phyloP scores from a whole-genome alignment of 768 basidiomycete species.

The Fistulinella prunicolor region DNA sequence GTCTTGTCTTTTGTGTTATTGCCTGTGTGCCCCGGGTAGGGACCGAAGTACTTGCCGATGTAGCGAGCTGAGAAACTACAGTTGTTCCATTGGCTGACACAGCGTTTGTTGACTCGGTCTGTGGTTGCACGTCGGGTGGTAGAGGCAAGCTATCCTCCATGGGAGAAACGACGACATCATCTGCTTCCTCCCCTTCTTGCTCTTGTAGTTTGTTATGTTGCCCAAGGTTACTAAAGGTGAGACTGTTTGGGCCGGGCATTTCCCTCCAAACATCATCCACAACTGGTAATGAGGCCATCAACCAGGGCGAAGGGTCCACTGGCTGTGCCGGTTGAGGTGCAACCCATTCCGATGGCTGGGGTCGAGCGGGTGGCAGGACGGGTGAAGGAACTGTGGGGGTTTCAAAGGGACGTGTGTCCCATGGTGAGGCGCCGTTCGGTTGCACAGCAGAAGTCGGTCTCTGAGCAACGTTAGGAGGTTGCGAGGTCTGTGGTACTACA shows the following conservation, averaged over 20 bases:
- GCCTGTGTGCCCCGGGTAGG: slow-evolving; percentile 18
- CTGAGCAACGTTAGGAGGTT: slow-evolving; percentile 18
- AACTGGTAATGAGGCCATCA: slow-evolving; percentile 43
- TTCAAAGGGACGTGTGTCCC: slow-evolving; percentile 24
- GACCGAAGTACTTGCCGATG: slow-evolving; percentile 11
- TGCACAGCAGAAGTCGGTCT: slow-evolving; percentile 23
- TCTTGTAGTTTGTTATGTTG: slow-evolving; percentile 57
- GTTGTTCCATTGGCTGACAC: slow-evolving; percentile 1
- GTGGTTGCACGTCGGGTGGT: slow-evolving; percentile 13
- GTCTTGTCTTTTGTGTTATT: slow-evolving; percentile 23
- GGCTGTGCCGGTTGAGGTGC: slow-evolving; percentile 19
- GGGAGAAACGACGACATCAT: slow-evolving; percentile 17
- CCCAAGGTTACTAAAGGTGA: slow-evolving; percentile 56
- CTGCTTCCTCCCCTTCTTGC: slow-evolving; percentile 28
- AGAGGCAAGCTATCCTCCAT: slow-evolving; percentile 15
- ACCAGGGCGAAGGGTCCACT: slow-evolving; percentile 55
- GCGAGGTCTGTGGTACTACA: slow-evolving; percentile 14
- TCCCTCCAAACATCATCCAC: slow-evolving; percentile 49
- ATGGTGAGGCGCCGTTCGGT: slow-evolving; percentile 20
- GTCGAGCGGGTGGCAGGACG: slow-evolving; percentile 18
- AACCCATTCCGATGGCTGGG: slow-evolving; percentile 38
- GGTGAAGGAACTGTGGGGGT: slow-evolving; percentile 19
- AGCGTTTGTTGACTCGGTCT: slow-evolving; percentile 15
- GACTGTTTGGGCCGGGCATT: slow-evolving; percentile 43
- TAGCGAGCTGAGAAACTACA: slow-evolving; percentile 3